These are phyloP conservation scores for Paramecium sonneborni DNA, from an alignment of 73 alveolate species.

Conservation along the genomic window DNA sequence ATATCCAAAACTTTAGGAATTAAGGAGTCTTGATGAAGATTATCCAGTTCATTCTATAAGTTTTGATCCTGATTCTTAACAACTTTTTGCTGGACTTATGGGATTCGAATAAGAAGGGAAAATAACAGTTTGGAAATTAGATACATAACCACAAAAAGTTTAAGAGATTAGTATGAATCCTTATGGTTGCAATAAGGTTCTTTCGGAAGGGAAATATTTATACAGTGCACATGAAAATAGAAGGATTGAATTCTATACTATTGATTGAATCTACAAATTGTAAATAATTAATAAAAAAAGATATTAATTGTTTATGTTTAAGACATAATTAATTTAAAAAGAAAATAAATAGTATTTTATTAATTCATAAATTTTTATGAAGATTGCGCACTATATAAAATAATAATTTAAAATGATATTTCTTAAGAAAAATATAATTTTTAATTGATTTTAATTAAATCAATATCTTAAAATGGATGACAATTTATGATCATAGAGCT, in stretches of 20 bases:
- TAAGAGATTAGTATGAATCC: constrained; percentile 17
- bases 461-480: background rate
- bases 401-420: background rate
- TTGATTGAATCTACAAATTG: background rate
- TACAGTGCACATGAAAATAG: constrained; percentile 28
- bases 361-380: background rate
- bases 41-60: constrained; percentile 18
- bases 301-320: background rate
- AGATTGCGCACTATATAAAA: background rate
- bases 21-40: background rate
- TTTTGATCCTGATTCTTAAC: background rate
- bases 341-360: background rate
- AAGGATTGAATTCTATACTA: constrained; percentile 4
- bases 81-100: background rate
- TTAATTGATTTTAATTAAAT: background rate
- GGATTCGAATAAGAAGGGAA: constrained; percentile 21
- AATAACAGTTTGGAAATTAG: constrained; percentile 4
- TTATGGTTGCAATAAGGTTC: constrained; percentile 35
- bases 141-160: background rate
- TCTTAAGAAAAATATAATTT: background rate
- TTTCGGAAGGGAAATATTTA: background rate
- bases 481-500: background rate
- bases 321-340: background rate
- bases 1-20: background rate
- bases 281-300: too few species aligned